Evolutionary conservation across 495 filamentous ascomycete species (phyloP).

Genomic region (Aspergillus ellipticus): DNA sequence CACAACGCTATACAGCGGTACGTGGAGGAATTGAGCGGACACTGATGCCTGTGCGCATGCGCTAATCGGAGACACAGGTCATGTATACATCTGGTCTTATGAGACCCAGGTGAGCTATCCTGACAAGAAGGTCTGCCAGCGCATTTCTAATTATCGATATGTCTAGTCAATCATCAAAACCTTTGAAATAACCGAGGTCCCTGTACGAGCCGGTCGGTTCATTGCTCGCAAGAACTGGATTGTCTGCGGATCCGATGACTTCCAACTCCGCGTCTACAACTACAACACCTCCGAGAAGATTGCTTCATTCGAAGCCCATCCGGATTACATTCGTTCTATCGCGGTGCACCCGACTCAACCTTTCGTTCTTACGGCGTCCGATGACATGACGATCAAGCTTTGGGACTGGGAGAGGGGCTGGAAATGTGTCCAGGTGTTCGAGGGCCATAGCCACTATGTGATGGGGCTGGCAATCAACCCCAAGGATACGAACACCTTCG

Average conservation of each 20-base stretch:
- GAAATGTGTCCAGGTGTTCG: constrained; percentile 97
- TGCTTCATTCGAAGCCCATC: constrained; percentile 95
- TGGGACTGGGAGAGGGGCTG: constrained; percentile 99
- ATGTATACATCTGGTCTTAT: constrained; percentile 99
- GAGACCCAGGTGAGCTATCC: constrained; percentile 71
- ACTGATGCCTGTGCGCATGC: constrained; percentile 10
- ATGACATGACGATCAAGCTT: constrained; percentile 99
- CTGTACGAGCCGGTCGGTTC: constrained; percentile 94
- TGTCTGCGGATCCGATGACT: constrained; percentile 96
- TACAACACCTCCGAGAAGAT: constrained; percentile 99
- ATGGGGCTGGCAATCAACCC: constrained; percentile 99
- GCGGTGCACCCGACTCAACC: constrained; percentile 95
- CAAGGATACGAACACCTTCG: constrained; percentile 98
- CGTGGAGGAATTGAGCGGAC: constrained; percentile 20
- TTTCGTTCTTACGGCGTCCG: constrained; percentile 91
- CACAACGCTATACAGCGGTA: constrained; percentile 93
- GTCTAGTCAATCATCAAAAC: constrained; percentile 87
- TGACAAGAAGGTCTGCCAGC: neutral
- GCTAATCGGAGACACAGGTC: constrained; percentile 53
- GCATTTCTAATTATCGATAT: constrained; percentile 7
- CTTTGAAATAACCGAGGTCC: constrained; percentile 98
- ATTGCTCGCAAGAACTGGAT: constrained; percentile 99
- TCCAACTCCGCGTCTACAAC: constrained; percentile 93
- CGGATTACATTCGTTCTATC: constrained; percentile 97
- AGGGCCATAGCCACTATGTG: constrained; percentile 97